phyloP scores from a whole-genome alignment of 345 rosid species.

The Citropsis articulata region DNA sequence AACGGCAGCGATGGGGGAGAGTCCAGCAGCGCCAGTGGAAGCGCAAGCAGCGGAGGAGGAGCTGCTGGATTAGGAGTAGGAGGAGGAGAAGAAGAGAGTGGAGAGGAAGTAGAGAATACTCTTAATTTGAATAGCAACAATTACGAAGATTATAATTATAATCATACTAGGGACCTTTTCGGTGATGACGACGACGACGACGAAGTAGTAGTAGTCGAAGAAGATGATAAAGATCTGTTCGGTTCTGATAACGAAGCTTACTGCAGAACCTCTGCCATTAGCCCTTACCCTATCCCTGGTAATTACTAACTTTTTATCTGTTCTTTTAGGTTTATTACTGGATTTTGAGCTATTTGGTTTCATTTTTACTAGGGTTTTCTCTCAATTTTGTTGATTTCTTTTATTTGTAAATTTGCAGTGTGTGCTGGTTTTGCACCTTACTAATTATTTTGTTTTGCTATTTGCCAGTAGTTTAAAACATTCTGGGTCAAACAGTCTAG shows the following conservation, averaged over 20 bases:
- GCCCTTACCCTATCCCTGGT: constrained; percentile 78
- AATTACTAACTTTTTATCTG: background rate
- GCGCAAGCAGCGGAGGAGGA: constrained; percentile 43
- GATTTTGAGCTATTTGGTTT: background rate
- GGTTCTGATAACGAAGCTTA: constrained; percentile 90
- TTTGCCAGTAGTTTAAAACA: background rate
- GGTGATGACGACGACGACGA: constrained; percentile 21
- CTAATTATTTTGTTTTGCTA: background rate
- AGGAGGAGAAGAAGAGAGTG: constrained; percentile 39
- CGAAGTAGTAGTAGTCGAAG: constrained; percentile 25
- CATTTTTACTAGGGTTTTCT: background rate
- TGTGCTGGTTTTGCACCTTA: background rate
- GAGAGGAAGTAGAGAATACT: constrained; percentile 36
- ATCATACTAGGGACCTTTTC: constrained; percentile 6
- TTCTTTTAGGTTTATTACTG: background rate
- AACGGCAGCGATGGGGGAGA: constrained; percentile 34
- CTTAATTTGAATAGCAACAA: constrained; percentile 13
- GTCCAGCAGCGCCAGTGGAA: constrained; percentile 48
- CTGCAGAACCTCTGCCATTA: constrained; percentile 64
- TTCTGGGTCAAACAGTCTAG: background rate
- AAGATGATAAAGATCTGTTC: constrained; percentile 65
- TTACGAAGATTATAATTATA: constrained; percentile 5
- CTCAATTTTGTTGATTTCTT: background rate
- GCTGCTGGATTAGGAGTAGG: constrained; percentile 50
- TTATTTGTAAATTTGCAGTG: background rate